Evolutionary conservation across 106 monocot genomes (phyloP), one percentile per base, ranked within the genome.

Genomic region (Cymbidium sinense): DNA sequence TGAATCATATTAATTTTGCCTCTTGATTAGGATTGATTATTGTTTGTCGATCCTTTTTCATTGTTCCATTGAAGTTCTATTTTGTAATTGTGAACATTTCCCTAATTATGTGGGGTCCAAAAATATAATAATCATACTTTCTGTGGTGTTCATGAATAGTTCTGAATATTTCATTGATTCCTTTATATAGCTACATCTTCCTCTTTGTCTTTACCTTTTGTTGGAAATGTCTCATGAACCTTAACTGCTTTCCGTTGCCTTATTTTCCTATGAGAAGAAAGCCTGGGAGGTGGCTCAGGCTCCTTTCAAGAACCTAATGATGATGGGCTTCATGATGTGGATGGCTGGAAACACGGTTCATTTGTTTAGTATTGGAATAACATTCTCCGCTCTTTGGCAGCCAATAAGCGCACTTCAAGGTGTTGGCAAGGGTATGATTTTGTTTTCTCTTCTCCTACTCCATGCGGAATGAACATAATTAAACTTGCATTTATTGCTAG

Each of bases 271-370:
- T 65, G 77, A 82, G 50, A 79, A 98, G 92, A 92, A 94, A 92
- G 92, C 92, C 35, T 92, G 89, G 98, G 98, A 94, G 81, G 92
- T 94, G 76, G 98, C 94, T 70, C 94, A 94, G 86, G 87, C 94
- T 11, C 94, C 94, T 29, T 87, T 94, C 70, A 98, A 98, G 84
- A 98, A 98, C 83, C 79, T 94, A 65, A 34, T 94, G 64, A 98
- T 98, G 98, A 94, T 98, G 92, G 94, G 88, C 12, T 94, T 98
- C 84, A 98, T 98, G 98, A 98, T 98, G 98, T 98, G 98, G 98
- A 98, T 98, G 98, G 91, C 98, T 67, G 98, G 98, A 80, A 92
- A 79, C 77, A 92, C 94, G 17, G 98, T 98, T 21, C 98, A 98
- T 80, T 82, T 98, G 64, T 98, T 98, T 83, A 98, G 98, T 43